phyloP scores from a whole-genome alignment of 768 basidiomycete genomes.

The Termitomyces eurrhizus region DNA sequence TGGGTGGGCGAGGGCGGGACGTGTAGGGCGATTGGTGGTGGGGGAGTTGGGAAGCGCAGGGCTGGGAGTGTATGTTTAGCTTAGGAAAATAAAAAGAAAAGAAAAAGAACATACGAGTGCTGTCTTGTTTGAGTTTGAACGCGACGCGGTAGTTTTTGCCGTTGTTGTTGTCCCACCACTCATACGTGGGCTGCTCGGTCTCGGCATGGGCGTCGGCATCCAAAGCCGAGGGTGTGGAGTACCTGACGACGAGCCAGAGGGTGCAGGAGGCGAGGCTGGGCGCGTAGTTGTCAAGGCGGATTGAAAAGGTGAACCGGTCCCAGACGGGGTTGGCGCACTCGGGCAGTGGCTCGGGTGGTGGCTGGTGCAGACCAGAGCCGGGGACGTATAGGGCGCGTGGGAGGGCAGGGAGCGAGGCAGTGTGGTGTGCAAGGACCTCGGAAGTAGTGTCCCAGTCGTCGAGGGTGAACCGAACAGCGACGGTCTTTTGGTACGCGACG shows the following conservation, averaged over 20 bases:
- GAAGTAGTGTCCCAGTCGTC: constrained; percentile 93
- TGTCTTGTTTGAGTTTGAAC: constrained; percentile 37
- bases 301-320: constrained; percentile 59
- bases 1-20: constrained; percentile 24
- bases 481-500: constrained; percentile 79
- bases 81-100: not conserved
- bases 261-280: constrained; percentile 44
- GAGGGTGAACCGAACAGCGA: constrained; percentile 84
- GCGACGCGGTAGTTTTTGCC: constrained; percentile 73
- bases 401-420: constrained; percentile 35
- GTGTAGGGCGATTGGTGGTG: constrained; percentile 1
- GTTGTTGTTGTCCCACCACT: constrained; percentile 94
- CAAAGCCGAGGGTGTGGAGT: constrained; percentile 9
- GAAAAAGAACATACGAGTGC: not conserved
- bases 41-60: constrained; percentile 5
- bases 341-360: no score
- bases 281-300: constrained; percentile 71
- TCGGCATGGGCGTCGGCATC: not conserved
- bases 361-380: constrained; percentile 7
- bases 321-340: constrained; percentile 26
- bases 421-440: constrained; percentile 64
- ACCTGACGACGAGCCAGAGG: constrained; percentile 62
- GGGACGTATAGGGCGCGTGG: constrained; percentile 18
- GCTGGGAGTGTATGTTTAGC: constrained; percentile 2
- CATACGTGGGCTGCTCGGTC: constrained; percentile 34